Conservation (phyloP, 2,329 filamentous ascomycete species). For the Tolypocladium nubicola region DNA sequence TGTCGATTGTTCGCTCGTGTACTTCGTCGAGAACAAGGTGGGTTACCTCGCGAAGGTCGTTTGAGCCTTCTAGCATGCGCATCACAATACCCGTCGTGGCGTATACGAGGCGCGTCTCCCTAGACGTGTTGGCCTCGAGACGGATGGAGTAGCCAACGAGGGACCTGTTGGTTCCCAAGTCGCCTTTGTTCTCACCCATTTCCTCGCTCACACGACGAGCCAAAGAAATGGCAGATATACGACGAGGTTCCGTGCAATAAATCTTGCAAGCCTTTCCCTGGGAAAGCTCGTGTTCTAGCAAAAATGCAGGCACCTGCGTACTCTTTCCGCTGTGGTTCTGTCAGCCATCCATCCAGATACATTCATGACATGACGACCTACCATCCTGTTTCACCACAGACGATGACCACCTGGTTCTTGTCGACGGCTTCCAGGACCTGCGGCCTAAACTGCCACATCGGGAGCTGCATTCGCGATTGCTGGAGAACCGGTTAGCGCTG, state of each 20-base stretch:
- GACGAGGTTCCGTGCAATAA: conserved; percentile 88
- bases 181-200: conserved; percentile 71
- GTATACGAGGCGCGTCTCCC: conserved; percentile 77
- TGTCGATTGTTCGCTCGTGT: conserved; percentile 92
- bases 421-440: conserved; percentile 71
- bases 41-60: conserved; percentile 79
- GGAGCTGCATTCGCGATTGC: conserved; percentile 64
- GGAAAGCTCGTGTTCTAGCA: conserved; percentile 79
- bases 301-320: conserved; percentile 90
- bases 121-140: conserved; percentile 75
- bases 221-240: conserved; percentile 92
- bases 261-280: conserved; percentile 78
- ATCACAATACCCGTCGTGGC: conserved; percentile 92
- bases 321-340: conserved; percentile 62
- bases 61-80: conserved; percentile 86
- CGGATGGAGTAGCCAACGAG: conserved; percentile 92
- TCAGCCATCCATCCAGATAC: conserved; percentile 9
- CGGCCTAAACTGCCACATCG: conserved; percentile 78
- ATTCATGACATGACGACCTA: conserved; percentile 17
- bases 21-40: conserved; percentile 97
- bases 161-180: conserved; percentile 73
- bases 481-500: conserved; percentile 9
- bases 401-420: conserved; percentile 74
- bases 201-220: conserved; percentile 91
- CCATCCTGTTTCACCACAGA: conserved; percentile 94